Evolutionary conservation across 306 rosid genomes (phyloP), one percentile per base, ranked within the genome.

Genomic region (Casuarina cunninghamiana): DNA sequence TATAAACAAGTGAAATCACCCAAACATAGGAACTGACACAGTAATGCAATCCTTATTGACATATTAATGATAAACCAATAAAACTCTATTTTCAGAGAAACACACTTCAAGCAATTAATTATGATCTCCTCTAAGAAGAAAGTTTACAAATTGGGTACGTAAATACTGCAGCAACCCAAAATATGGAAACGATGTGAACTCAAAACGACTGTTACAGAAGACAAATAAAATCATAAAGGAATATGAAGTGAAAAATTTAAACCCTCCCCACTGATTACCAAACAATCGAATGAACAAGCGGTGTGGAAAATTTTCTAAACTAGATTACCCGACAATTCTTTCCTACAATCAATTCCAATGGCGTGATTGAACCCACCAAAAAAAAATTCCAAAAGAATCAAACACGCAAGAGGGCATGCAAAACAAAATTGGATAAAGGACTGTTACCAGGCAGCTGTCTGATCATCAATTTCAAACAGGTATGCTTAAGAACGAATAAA

Each of bases 251-350:
- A 16, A 21, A 73, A 41, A 26, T 53, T 58, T 9, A 26, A 63
- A 73, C 12, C 17, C 60, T 21, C 43, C 42, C 17, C 75, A 73
- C 19, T 10, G 32, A 9, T 32, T 26, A 15, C 9, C 70, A 58
- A 71, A 37, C 63, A 60, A 11, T 48, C 63, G 63, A 78, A 58
- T 60, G 13, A 32, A 49, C 51, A 57, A 44, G 50, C 16, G 37
- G 51, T 45, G 61, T 16, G 11, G 66, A 42, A 17, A 66, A 45
- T 58, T 35, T 15, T 65, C 32, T 51, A 0, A 41, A 51, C 55
- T 26, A 32, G 63, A 26, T 79, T 21, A 10, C 7, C 37, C 16
- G 58, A 46, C 10, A 35, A 42, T 68, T 45, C 42, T 60, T 45
- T 21, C 26, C 6, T 17, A 72, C 35, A 38, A 73, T 60, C 39